Evolutionary conservation across 108 stramenopile species (phyloP), one percentile per base, ranked within the genome.

Genomic region (Pinguiococcus pyrenoidosus): DNA sequence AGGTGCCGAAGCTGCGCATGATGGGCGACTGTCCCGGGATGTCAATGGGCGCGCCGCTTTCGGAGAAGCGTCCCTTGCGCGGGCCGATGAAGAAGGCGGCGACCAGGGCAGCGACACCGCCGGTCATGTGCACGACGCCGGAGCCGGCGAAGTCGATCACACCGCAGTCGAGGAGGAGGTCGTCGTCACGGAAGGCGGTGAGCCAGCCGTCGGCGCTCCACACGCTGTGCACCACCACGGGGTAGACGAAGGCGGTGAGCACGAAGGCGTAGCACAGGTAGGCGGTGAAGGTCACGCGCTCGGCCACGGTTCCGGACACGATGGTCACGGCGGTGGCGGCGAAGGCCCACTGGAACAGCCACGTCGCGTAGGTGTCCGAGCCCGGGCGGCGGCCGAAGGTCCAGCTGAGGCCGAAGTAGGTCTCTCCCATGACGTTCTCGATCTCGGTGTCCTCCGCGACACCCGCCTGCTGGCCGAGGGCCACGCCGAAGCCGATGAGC

Each of bases 141-240:
- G 69, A 69, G 1, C 92, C 92, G 3, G 89, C 83, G 69, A 89
- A 95, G 56, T 95, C 92, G 46, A 84, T 54, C 18, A 82, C 62
- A 29, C 88, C 89, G 21, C 64, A 51, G 3, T 32, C 52, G 30
- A 53, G 43, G 2, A 52, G 40, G 3, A 43, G 40, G 29, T 56
- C 73, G n/a, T 54, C 49, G 3, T 25, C 46, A 29, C 47, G 63
- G 20, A 33, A 51, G 6, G 81, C 14, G 46, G 69, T 64, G 18
- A 84, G 52, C 48, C 80, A 86, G 12, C 89, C 89, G 18, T 62
- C 54, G 18, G 36, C 29, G 44, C 46, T 64, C 89, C 89, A 90
- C 20, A 80, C 58, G 34, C 78, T 45, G 54, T 85, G 89, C 8
- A 64, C 83, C 32, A 84, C 75, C 17, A 87, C 71, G 5, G 89